Percentiles rank a stretch among this genome's conserved stretches.
Conservation (phyloP, 495 filamentous ascomycete genomes). For the Talaromyces borbonicus region DNA sequence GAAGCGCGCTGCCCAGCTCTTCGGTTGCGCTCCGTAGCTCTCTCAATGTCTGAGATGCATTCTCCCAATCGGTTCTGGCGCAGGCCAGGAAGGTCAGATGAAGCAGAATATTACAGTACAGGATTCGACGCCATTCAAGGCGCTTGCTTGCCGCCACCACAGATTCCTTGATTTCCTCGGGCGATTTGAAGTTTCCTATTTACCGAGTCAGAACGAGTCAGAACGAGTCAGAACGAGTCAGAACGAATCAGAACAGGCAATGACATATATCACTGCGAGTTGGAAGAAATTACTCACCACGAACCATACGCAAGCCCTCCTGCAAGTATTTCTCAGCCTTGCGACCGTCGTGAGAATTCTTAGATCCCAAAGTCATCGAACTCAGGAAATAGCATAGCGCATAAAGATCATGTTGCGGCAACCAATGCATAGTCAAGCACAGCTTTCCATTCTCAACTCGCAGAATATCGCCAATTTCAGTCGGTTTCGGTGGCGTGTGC, state of each 20-base stretch:
- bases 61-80: conserved; percentile 52
- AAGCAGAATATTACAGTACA: conserved; percentile 48
- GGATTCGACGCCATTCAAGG: conserved; percentile 40
- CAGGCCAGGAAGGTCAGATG: conserved; percentile 51
- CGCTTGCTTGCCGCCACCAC: conserved; percentile 34
- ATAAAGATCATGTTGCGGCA: conserved; percentile 56
- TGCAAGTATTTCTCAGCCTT: conserved; percentile 59
- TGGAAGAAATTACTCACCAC: conserved; percentile 45
- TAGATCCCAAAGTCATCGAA: conserved; percentile 56
- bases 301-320: conserved; percentile 50
- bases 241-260: no score
- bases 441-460: conserved; percentile 35
- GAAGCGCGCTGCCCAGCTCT: conserved; percentile 27
- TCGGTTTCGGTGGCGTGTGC: conserved; percentile 36
- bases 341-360: conserved; percentile 50
- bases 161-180: conserved; percentile 36
- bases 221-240: no score
- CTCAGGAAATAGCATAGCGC: conserved; percentile 65
- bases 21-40: conserved; percentile 28
- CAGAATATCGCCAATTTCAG: conserved; percentile 35
- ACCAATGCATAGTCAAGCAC: conserved; percentile 50
- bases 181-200: conserved; percentile 29
- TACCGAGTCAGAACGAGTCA: conserved; percentile 5
- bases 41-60: conserved; percentile 35
- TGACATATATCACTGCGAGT: no score